Conservation (phyloP, 768 basidiomycete genomes). For the Auricularia auricula-judae region DNA sequence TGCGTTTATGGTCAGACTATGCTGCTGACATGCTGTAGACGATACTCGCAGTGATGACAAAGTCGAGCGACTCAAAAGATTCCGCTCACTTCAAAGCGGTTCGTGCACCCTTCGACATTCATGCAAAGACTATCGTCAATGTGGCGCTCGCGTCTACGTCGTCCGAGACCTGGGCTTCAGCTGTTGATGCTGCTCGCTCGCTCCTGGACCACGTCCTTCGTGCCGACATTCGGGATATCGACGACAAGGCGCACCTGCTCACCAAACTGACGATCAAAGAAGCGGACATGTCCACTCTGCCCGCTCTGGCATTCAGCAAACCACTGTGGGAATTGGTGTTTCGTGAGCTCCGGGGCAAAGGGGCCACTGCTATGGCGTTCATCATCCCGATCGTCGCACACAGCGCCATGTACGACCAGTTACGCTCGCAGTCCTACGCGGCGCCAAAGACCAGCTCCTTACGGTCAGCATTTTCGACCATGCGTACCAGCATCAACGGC, state of each 20-base stretch:
- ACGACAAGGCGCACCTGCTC: neutral
- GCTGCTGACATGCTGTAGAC: neutral
- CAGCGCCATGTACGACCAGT: conserved; percentile 53
- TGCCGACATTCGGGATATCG: conserved; percentile 13
- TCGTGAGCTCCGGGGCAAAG: neutral
- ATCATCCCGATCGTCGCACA: conserved; percentile 48
- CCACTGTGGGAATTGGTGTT: neutral
- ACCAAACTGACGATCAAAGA: neutral
- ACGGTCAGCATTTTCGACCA: conserved; percentile 12
- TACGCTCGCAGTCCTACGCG: conserved; percentile 40
- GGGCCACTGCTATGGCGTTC: conserved; percentile 39
- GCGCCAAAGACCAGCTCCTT: conserved; percentile 22
- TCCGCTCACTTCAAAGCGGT: conserved; percentile 19
- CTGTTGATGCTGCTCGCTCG: conserved; percentile 29
- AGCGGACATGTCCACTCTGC: neutral
- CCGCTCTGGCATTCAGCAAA: neutral
- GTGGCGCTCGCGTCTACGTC: conserved; percentile 32
- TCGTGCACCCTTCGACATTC: conserved; percentile 30
- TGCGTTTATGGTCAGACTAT: too few species aligned
- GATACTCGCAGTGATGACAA: conserved; percentile 3
- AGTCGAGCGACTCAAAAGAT: neutral
- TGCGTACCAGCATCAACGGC: conserved; percentile 49
- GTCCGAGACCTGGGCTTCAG: conserved; percentile 30
- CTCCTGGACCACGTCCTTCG: conserved; percentile 24
- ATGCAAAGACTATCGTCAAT: conserved; percentile 34